Base-by-base conservation (phyloP, 2,329 filamentous ascomycete species). In the Microdochium bolleyi region DNA sequence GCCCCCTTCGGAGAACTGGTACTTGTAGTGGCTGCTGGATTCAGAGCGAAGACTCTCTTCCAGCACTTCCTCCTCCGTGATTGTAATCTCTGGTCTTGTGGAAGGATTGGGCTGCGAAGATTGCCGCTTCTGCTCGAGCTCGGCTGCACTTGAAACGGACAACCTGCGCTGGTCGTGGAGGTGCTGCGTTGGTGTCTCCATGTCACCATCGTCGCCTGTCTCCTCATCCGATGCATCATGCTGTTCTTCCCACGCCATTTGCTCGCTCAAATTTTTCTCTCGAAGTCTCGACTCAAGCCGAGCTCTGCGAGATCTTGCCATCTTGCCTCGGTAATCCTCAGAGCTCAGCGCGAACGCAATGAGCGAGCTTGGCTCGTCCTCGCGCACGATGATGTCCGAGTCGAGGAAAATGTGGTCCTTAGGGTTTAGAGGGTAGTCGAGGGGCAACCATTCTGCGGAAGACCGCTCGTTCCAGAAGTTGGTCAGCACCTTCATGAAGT, bases 391-490 rank as follows among this genome's bases (percentile, higher is more conserved):
- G 57, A 99, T 92, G 67, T 99, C 90, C 9, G 91, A 95, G 70
- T 99, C 92, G 52, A 91, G 88, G 71, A 97, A 97, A 49, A 99
- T 92, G 67, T 99, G 94, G 66, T 99, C 94, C 16, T 86, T 89
- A 48, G 87, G 77, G 58, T 83, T 88, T 57, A 97, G 80, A 2
- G 95, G 95, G 62, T 99, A 99, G 52, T 99, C 94, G 21, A 99
- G 79, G 22, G 87, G 83, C 5, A 87, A 81, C 94, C 94, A 99
- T 37, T 92, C 92, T 67, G 91, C 96, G 24, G 95, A 90, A 49
- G 94, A 97, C 51, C 94, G 84, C 70, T 99, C 95, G 2, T 94
- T 95, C 94, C 94, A 99, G 69, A 99, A 99, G 62, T 92, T 96
- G 16, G 91, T 94, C 48, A 99, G 78, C 74, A 96, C 91, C 65